A percentile compares a stretch with the other conserved stretches of the same genome.
phyloP scores from a whole-genome alignment of 192 early-diverging fungal species.

The Gigaspora rosea region DNA sequence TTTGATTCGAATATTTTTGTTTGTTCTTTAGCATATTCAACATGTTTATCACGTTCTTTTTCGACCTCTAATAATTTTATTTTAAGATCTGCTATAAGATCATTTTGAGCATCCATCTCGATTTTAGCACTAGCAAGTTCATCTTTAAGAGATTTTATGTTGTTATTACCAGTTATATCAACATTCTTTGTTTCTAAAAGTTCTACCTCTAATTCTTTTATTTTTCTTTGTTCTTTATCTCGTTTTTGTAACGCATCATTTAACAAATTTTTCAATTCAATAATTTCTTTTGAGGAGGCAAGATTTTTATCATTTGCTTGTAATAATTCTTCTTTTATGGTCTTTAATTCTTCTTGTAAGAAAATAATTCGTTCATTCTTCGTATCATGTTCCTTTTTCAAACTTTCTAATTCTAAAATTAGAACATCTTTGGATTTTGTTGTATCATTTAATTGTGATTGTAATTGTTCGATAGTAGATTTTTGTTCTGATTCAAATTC shows the following conservation, averaged over 20 bases:
- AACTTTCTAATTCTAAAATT: not conserved
- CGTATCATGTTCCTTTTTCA: not conserved
- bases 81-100: not conserved
- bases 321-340: slow-evolving; percentile 1
- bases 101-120: not conserved
- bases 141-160: not conserved
- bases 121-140: slow-evolving; percentile 2
- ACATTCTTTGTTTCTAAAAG: not conserved
- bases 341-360: not conserved
- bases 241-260: not conserved
- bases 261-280: slow-evolving; percentile 13
- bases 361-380: slow-evolving; percentile 1
- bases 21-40: not conserved
- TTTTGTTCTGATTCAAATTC: not conserved
- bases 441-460: not conserved
- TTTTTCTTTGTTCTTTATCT: slow-evolving; percentile 11
- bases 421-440: not conserved
- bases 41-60: not conserved
- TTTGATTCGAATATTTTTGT: slow-evolving; percentile 5
- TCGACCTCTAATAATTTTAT: not conserved
- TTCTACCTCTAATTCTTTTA: slow-evolving; percentile 8
- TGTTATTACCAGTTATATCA: not conserved
- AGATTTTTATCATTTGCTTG: not conserved
- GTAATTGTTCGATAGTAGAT: slow-evolving; percentile 3
- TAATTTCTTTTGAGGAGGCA: not conserved